Conservation (phyloP, 1,139 yeast genomes). For the Maudiozyma humilis region DNA sequence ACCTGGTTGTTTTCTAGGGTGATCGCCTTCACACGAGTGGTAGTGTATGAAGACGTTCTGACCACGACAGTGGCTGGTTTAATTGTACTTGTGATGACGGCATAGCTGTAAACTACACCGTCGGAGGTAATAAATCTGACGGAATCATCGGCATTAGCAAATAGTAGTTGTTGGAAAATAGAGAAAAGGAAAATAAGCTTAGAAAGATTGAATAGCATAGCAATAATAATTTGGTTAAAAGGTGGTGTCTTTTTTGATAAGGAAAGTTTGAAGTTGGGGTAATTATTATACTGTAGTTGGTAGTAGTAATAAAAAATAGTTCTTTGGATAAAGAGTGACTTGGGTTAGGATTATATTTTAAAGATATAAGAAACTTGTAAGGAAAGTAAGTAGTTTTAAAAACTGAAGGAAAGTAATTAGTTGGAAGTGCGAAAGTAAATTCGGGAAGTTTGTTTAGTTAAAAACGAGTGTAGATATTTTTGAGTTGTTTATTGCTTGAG, state of each 20-base stretch:
- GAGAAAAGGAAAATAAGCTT: constrained; percentile 9
- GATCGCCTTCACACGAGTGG: constrained; percentile 23
- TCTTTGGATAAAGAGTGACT: constrained; percentile 12
- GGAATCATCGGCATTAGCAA: constrained; percentile 15
- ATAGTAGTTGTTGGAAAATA: constrained; percentile 6
- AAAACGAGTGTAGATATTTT: too few relatives aligned
- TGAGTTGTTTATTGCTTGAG: constrained; percentile 1
- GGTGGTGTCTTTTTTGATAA: neutral
- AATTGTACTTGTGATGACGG: constrained; percentile 28
- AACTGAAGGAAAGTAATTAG: constrained; percentile 16
- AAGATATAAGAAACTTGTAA: constrained; percentile 1
- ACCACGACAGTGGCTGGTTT: constrained; percentile 28
- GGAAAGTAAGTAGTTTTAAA: constrained; percentile 1
- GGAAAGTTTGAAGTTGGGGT: constrained; percentile 8
- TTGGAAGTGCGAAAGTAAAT: constrained; percentile 10
- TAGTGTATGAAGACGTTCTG: constrained; percentile 26
- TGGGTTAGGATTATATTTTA: constrained; percentile 7
- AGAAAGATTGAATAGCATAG: constrained; percentile 12
- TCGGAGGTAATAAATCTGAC: constrained; percentile 26
- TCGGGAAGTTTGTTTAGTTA: neutral
- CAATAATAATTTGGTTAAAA: neutral
- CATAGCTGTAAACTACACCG: constrained; percentile 30
- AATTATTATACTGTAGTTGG: constrained; percentile 4
- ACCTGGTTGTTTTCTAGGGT: constrained; percentile 24
- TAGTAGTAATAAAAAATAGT: neutral